Percentiles rank a stretch among this genome's conserved stretches.
Evolutionary conservation across 495 filamentous ascomycete species (phyloP).

Genomic region (Viridothelium virens): DNA sequence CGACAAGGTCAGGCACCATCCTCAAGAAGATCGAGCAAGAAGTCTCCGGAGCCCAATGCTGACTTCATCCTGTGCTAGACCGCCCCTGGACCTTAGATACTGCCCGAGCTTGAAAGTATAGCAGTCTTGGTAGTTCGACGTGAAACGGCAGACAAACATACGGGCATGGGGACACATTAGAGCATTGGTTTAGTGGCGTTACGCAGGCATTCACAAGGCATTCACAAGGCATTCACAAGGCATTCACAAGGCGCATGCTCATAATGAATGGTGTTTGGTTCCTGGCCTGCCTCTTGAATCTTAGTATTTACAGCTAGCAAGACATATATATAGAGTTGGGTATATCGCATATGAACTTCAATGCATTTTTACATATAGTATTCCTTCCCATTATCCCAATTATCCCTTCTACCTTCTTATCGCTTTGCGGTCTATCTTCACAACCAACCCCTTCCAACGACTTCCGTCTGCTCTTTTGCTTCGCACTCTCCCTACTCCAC

Average conservation of each 20-base stretch:
- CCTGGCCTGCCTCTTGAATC: neutral
- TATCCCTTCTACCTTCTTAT: no score
- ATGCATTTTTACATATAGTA: neutral
- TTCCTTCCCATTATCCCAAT: neutral
- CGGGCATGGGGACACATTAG: neutral
- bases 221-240: no score
- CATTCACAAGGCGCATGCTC: neutral
- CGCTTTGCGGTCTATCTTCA: neutral
- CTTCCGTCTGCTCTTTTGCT: no score
- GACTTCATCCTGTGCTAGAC: neutral
- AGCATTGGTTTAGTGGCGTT: neutral
- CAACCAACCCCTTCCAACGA: neutral
- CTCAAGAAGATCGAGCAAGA: neutral
- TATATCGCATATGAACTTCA: neutral
- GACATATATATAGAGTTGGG: constrained; percentile 2
- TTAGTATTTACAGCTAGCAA: neutral
- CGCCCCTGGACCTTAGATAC: constrained; percentile 3
- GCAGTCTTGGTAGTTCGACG: neutral
- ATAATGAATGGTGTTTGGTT: neutral
- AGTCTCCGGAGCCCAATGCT: neutral
- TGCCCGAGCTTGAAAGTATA: constrained; percentile 8
- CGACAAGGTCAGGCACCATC: neutral
- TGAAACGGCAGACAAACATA: neutral
- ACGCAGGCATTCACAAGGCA: neutral
- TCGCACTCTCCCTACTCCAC: no score